Evolutionary conservation across 2,329 filamentous ascomycete genomes (phyloP).

Genomic region (Orbilia oligospora): DNA sequence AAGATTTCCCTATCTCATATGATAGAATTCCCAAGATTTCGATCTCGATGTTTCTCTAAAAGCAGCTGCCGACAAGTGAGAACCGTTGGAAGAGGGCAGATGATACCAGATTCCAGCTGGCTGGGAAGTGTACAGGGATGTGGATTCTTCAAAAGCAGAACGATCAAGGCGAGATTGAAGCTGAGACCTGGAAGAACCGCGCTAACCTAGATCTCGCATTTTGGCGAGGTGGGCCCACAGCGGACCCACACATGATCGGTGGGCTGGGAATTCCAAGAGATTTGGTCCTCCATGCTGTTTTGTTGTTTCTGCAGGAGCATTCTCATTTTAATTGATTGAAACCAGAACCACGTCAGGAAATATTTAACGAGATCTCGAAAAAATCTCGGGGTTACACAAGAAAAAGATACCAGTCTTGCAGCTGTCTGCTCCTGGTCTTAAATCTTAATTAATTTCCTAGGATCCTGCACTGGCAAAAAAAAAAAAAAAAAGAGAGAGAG

Average conservation of each 20-base stretch:
- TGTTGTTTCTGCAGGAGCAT: constrained; percentile 3
- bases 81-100: constrained; percentile 18
- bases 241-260: constrained; percentile 8
- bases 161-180: constrained; percentile 3
- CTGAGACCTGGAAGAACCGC: constrained; percentile 15
- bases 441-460: too few species aligned
- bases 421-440: constrained; percentile 18
- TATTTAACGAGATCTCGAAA: constrained; percentile 33
- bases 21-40: constrained; percentile 14
- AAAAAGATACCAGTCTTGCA: background rate
- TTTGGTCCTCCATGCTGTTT: constrained; percentile 3
- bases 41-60: constrained; percentile 4
- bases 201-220: constrained; percentile 32
- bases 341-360: constrained; percentile 29
- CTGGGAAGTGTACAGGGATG: constrained; percentile 53
- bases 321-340: constrained; percentile 1
- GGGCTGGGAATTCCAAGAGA: constrained; percentile 7
- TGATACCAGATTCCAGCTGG: constrained; percentile 18
- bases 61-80: constrained; percentile 30
- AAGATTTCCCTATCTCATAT: background rate
- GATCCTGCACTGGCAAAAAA: background rate
- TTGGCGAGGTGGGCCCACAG: constrained; percentile 26
- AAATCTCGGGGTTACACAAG: constrained; percentile 41
- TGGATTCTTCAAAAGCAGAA: constrained; percentile 25
- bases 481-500: too few species aligned